A percentile compares a stretch with the other conserved stretches of the same genome.
Conservation (phyloP, 306 rosid genomes). For the Quercus glauca region DNA sequence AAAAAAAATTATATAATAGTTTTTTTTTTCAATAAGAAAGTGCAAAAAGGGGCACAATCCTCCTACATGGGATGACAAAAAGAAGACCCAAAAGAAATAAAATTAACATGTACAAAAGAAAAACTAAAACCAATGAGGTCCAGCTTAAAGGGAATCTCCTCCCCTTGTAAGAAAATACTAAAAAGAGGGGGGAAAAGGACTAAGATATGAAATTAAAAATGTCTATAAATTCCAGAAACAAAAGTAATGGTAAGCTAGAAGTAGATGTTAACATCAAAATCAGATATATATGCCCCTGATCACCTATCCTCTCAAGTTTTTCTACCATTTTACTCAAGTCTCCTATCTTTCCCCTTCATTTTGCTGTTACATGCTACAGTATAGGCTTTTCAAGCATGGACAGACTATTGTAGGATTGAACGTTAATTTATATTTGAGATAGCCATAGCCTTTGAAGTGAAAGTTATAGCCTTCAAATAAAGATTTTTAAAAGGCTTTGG, state of each 20-base stretch:
- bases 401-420: neutral
- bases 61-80: too few species aligned
- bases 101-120: too few species aligned
- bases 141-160: too few species aligned
- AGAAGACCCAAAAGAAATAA: too few species aligned
- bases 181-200: neutral
- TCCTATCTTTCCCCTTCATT: neutral
- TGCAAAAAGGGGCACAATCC: too few species aligned
- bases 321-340: neutral
- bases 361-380: neutral
- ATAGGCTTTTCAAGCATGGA: neutral
- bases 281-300: neutral
- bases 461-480: neutral
- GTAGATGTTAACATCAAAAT: neutral
- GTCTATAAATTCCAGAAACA: neutral
- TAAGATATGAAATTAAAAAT: neutral
- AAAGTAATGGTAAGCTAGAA: neutral
- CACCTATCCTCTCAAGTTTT: neutral
- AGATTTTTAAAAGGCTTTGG: neutral
- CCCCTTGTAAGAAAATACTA: neutral
- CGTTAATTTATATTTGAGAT: neutral
- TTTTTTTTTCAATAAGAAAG: too few species aligned
- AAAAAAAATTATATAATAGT: too few species aligned
- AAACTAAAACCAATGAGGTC: too few species aligned
- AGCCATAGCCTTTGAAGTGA: neutral